These are phyloP conservation scores for Aspergillus hortae DNA, from an alignment of 2,329 filamentous ascomycete genomes.

Conservation along the genomic window DNA sequence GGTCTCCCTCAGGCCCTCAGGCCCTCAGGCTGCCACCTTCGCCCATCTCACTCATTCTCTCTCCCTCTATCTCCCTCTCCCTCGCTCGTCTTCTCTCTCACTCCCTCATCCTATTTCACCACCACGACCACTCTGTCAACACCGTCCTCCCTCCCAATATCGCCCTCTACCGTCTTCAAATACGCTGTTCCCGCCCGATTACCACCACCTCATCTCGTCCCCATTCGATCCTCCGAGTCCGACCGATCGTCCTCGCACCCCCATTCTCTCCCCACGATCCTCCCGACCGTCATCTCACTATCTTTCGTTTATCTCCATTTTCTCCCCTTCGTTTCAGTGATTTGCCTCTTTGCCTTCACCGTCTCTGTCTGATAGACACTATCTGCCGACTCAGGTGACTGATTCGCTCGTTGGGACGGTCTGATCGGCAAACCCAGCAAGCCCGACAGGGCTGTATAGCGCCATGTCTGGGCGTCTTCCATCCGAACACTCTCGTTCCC, in stretches of 20 bases:
- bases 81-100: constrained; percentile 9
- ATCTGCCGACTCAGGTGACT: constrained; percentile 19
- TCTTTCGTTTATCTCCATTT: constrained; percentile 1
- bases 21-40: constrained; percentile 10
- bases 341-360: constrained; percentile 9
- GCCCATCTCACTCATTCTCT: constrained; percentile 3
- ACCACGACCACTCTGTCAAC: constrained; percentile 1
- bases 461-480: constrained; percentile 40
- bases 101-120: constrained; percentile 9
- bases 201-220: background rate
- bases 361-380: constrained; percentile 3
- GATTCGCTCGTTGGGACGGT: constrained; percentile 18
- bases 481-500: constrained; percentile 34
- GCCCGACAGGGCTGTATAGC: constrained; percentile 37
- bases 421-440: constrained; percentile 29
- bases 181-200: background rate
- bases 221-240: background rate
- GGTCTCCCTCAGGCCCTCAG: constrained; percentile 18
- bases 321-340: constrained; percentile 6
- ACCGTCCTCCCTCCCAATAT: background rate
- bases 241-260: background rate
- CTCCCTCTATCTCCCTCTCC: constrained; percentile 2
- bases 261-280: background rate
- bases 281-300: constrained; percentile 1
- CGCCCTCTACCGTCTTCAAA: background rate